Evolutionary conservation across 2,329 filamentous ascomycete species (phyloP).

Genomic region (Xylaria sp.): DNA sequence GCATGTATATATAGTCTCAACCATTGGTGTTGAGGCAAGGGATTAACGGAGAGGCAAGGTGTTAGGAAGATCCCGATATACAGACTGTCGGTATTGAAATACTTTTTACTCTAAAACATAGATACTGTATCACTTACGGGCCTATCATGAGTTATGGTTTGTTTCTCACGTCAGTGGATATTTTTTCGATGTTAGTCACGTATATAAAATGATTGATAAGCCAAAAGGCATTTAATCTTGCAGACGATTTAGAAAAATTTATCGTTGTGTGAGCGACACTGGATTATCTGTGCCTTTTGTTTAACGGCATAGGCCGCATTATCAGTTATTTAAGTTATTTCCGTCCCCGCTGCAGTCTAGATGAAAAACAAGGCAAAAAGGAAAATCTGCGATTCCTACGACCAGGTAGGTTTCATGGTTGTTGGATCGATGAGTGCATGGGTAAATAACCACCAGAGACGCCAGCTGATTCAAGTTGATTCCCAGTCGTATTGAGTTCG

Average conservation of each 20-base stretch:
- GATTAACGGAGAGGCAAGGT: background rate
- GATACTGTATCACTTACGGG: background rate
- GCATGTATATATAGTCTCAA: background rate
- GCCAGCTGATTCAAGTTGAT: conserved; percentile 10
- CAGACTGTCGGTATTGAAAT: background rate
- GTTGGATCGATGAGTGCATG: conserved; percentile 2
- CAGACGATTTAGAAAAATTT: conserved; percentile 5
- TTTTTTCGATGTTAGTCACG: background rate
- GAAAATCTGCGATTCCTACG: conserved; percentile 15
- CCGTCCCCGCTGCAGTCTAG: conserved; percentile 20
- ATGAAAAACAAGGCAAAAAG: conserved; percentile 13
- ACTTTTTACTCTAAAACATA: background rate
- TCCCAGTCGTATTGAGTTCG: background rate
- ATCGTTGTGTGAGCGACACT: conserved; percentile 5
- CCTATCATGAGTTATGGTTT: background rate
- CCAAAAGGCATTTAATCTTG: background rate
- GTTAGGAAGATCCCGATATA: background rate
- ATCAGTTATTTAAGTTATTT: conserved; percentile 16
- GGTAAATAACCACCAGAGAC: background rate
- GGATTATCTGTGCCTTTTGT: conserved; percentile 4
- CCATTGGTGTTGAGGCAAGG: background rate
- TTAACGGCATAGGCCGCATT: conserved; percentile 5
- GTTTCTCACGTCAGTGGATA: background rate
- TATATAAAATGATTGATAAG: background rate
- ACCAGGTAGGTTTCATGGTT: conserved; percentile 16